Evolutionary conservation across 208 protist species (phyloP), one percentile per base, ranked within the genome.

Genomic region (Jaenimonas drosophilae): DNA sequence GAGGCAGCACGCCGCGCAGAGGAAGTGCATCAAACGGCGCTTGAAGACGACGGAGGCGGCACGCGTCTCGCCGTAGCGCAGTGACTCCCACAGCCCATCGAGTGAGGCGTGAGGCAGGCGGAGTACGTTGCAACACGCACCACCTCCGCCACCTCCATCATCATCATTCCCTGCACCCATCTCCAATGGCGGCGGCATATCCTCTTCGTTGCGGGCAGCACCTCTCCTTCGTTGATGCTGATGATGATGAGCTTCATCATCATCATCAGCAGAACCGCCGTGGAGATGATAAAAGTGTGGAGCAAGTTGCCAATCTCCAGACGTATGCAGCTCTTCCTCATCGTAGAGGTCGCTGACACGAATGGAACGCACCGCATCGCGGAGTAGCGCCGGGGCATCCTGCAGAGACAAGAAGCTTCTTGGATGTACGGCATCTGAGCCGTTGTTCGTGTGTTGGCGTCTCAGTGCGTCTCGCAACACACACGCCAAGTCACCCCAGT

Each of bases 11-110:
- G 87, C 64, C 0, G 94, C 88, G 16, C 66, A 44, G 7, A 90
- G 75, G 59, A 97, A 99, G 24, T 85, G 50, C 3, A 98, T 51
- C 17, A 98, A 59, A 42, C 83, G 70, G 7, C 42, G 38, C 64
- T 98, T 97, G 21, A 97, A 62, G n/a, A 36, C 16, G 3, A 54
- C 30, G 0, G 85, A 86, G 0, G 51, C 64, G 12, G 21, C 32
- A 24, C 56, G 37, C 28, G 64, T 58, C 24, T 89, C 82, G 19
- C 76, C 80, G 49, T 91, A 96, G 49, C 74, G 64, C 17, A 96
- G 58, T 7, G 76, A 84, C 49, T 96, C 83, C 87, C 89, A 96
- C 34, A 88, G 50, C 2, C 78, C 89, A 9, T 93, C 78, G 12
- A 96, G 63, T 0, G 58, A 68, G 20, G 26, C 31, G 50, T 88